These are phyloP conservation scores for Apiospora kogelbergensis DNA, from an alignment of 2,329 filamentous ascomycete genomes.

Conservation along the genomic window DNA sequence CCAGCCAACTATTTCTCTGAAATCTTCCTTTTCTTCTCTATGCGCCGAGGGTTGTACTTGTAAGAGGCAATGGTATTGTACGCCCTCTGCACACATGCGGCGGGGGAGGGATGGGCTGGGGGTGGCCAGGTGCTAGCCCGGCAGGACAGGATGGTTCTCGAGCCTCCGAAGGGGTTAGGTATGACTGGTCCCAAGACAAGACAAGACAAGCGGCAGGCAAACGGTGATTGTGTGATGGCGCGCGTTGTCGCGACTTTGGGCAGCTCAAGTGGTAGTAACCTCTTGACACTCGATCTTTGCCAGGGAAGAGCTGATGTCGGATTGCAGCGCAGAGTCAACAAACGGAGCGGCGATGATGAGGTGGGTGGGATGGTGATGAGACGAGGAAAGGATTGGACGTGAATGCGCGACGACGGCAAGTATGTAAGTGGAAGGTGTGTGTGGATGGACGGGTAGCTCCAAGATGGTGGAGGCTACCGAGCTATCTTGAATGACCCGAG, in stretches of 20 bases:
- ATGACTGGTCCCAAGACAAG: not conserved
- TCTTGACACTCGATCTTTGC: not conserved
- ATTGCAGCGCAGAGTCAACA: constrained; percentile 23
- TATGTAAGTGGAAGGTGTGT: constrained; percentile 17
- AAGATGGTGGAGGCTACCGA: constrained; percentile 22
- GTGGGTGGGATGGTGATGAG: constrained; percentile 9
- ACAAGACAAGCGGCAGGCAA: not conserved
- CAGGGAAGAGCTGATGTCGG: constrained; percentile 21
- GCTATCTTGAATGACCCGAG: constrained; percentile 10
- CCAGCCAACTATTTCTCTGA: not conserved
- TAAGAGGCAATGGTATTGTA: not conserved
- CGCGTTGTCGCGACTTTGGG: not conserved
- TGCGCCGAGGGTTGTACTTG: constrained; percentile 1
- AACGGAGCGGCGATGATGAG: constrained; percentile 23
- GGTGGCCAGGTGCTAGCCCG: constrained; percentile 2
- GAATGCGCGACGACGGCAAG: constrained; percentile 17
- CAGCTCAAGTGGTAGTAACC: not conserved
- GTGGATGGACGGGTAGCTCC: constrained; percentile 30
- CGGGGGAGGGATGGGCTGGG: not conserved
- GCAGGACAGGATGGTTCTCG: not conserved
- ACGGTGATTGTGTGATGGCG: constrained; percentile 1
- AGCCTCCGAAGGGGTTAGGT: not conserved
- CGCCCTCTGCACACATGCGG: not conserved
- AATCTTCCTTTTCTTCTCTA: not conserved
- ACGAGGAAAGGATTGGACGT: constrained; percentile 13